Percentiles rank a stretch among this genome's conserved stretches.
Conservation (phyloP, 2,329 filamentous ascomycete species). For the Trichoderma sp. region DNA sequence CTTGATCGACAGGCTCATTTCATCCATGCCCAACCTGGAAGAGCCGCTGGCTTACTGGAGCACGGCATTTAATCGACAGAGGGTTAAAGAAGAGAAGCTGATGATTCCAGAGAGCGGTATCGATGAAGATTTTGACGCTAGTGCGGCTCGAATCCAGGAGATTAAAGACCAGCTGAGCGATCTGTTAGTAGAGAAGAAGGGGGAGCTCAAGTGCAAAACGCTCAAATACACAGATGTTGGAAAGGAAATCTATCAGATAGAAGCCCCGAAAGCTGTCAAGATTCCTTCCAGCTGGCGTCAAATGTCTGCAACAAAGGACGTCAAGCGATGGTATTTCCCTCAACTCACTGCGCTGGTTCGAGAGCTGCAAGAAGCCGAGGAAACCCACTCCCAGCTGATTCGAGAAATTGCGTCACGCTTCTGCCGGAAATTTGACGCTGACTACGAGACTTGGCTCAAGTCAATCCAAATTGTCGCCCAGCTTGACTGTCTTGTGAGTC, state of each 20-base stretch:
- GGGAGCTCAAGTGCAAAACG: constrained; percentile 71
- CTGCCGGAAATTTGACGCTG: constrained; percentile 82
- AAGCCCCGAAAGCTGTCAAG: constrained; percentile 81
- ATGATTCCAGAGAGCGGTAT: constrained; percentile 85
- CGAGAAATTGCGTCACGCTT: constrained; percentile 83
- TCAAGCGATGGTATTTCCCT: constrained; percentile 92
- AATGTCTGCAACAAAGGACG: constrained; percentile 88
- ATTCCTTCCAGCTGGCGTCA: constrained; percentile 90
- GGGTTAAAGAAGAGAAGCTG: constrained; percentile 76
- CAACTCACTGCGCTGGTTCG: constrained; percentile 82
- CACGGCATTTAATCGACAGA: constrained; percentile 81
- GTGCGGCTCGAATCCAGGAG: constrained; percentile 72
- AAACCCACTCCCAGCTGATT: constrained; percentile 87
- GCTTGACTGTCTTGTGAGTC: constrained; percentile 89
- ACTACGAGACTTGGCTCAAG: constrained; percentile 82
- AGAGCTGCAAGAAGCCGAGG: constrained; percentile 88
- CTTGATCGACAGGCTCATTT: constrained; percentile 79
- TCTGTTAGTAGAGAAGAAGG: constrained; percentile 70
- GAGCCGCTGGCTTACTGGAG: constrained; percentile 81
- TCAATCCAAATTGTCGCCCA: constrained; percentile 90
- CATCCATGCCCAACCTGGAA: constrained; percentile 81
- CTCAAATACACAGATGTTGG: constrained; percentile 82
- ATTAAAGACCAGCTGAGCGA: constrained; percentile 73
- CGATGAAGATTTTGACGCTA: constrained; percentile 89
- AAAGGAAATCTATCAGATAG: constrained; percentile 96